These are phyloP conservation scores for Verticillium nubilum DNA, from an alignment of 2,329 filamentous ascomycete genomes.

Conservation along the genomic window DNA sequence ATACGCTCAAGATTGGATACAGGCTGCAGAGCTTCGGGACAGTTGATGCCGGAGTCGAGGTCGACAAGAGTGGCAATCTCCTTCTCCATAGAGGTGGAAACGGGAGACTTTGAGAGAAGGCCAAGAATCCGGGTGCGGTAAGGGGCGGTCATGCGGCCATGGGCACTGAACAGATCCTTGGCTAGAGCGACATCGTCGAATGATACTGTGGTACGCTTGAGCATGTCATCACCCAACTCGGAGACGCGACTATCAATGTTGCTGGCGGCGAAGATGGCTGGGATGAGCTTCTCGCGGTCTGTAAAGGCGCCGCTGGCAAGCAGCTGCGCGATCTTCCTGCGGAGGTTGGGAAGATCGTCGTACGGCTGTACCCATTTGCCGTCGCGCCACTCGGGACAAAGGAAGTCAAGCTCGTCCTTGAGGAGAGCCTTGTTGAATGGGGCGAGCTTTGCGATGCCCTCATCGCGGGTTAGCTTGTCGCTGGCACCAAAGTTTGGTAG, in stretches of 20 bases:
- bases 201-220: constrained; percentile 73
- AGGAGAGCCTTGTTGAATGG: constrained; percentile 49
- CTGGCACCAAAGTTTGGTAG: constrained; percentile 23
- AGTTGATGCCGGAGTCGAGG: constrained; percentile 31
- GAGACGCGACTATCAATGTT: constrained; percentile 77
- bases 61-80: constrained; percentile 66
- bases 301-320: constrained; percentile 81
- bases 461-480: constrained; percentile 20
- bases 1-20: constrained; percentile 65
- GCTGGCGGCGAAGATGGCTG: constrained; percentile 76
- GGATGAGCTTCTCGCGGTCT: constrained; percentile 76
- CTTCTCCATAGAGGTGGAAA: constrained; percentile 63
- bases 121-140: constrained; percentile 73
- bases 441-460: constrained; percentile 12
- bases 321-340: constrained; percentile 58
- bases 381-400: constrained; percentile 54
- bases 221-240: constrained; percentile 79
- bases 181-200: constrained; percentile 65
- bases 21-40: constrained; percentile 20
- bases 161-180: constrained; percentile 63
- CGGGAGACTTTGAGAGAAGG: constrained; percentile 70
- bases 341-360: constrained; percentile 41
- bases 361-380: constrained; percentile 9
- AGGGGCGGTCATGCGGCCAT: constrained; percentile 65
- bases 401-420: constrained; percentile 61